These are phyloP conservation scores for Fusarium sp. DNA, from an alignment of 2,329 filamentous ascomycete species.

Conservation along the genomic window DNA sequence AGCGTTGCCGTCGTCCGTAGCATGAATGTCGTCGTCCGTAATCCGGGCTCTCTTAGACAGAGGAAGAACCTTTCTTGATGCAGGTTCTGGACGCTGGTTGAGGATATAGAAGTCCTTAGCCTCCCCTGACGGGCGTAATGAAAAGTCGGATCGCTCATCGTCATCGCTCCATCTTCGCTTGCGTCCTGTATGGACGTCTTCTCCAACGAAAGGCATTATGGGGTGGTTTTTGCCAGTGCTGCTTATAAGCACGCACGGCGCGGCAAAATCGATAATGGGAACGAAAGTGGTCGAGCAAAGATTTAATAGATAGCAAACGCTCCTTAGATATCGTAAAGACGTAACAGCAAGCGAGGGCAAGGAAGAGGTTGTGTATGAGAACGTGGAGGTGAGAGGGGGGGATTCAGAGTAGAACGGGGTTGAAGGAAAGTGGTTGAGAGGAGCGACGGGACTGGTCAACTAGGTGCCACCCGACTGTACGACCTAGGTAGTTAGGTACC, in stretches of 20 bases:
- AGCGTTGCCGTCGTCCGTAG: slow-evolving; percentile 30
- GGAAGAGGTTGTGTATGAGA: slow-evolving; percentile 3
- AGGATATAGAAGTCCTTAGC: slow-evolving; percentile 48
- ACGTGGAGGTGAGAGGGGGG: slow-evolving; percentile 22
- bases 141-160: slow-evolving; percentile 43
- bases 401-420: slow-evolving; percentile 8
- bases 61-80: slow-evolving; percentile 51
- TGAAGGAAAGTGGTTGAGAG: slow-evolving; percentile 27
- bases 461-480: too few relatives aligned
- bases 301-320: not conserved
- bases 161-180: slow-evolving; percentile 54
- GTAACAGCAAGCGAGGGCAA: not conserved
- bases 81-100: slow-evolving; percentile 44
- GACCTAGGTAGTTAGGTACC: not conserved
- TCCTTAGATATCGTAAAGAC: not conserved
- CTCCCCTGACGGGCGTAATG: slow-evolving; percentile 47
- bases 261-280: slow-evolving; percentile 16
- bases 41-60: slow-evolving; percentile 52
- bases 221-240: slow-evolving; percentile 32
- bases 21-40: slow-evolving; percentile 41
- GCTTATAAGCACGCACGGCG: slow-evolving; percentile 32
- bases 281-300: not conserved
- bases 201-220: slow-evolving; percentile 55
- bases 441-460: slow-evolving; percentile 30
- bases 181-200: slow-evolving; percentile 51